These are phyloP conservation scores for Mentha longifolia DNA, from an alignment of 257 asterid species.

Conservation along the genomic window DNA sequence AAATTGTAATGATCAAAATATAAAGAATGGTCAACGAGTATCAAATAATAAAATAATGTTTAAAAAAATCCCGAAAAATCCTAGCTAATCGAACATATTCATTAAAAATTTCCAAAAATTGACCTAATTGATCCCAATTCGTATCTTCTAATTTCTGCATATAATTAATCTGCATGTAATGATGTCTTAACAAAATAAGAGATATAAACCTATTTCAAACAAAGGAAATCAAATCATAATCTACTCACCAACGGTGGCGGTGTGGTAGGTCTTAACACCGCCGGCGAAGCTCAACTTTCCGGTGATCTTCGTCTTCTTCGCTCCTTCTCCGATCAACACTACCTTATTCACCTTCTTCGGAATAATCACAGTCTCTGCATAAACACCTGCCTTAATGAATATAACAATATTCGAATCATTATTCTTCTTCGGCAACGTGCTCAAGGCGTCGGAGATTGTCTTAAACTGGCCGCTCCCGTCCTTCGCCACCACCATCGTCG, in stretches of 20 bases:
- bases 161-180: too few species aligned
- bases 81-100: too few species aligned
- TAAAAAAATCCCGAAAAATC: too few species aligned
- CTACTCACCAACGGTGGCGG: slow-evolving; percentile 56
- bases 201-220: too few species aligned
- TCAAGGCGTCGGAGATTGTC: slow-evolving; percentile 57
- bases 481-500: slow-evolving; percentile 52
- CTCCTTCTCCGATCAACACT: slow-evolving; percentile 63
- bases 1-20: too few species aligned
- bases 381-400: slow-evolving; percentile 58
- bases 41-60: too few species aligned
- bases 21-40: too few species aligned
- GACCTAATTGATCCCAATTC: too few species aligned
- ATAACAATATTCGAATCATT: slow-evolving; percentile 31
- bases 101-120: too few species aligned
- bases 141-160: too few species aligned
- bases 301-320: slow-evolving; percentile 55
- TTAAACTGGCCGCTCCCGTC: slow-evolving; percentile 65
- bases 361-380: slow-evolving; percentile 45
- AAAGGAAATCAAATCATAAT: not conserved
- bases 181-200: not conserved
- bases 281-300: slow-evolving; percentile 45
- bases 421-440: slow-evolving; percentile 39
- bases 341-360: slow-evolving; percentile 40
- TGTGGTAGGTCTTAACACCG: slow-evolving; percentile 48